Evolutionary conservation across 345 rosid genomes (phyloP), one percentile per base, ranked within the genome.

Genomic region (Salix purpurea): DNA sequence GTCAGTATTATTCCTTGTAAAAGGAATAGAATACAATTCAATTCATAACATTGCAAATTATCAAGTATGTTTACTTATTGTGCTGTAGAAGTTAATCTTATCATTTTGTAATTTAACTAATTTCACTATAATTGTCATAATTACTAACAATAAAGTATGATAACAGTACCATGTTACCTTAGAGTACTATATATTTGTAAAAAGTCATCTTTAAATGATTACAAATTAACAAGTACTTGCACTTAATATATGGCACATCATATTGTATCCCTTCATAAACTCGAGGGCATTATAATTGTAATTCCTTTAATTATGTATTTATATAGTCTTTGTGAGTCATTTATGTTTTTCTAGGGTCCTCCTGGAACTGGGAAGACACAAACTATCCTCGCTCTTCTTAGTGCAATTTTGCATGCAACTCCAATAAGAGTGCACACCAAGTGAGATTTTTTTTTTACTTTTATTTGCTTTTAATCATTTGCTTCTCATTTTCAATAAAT

Each of bases 301-400:
- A 40, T 40, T 40, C 44, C 19, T 50, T 50, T 15, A 16, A 50
- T 50, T 50, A 21, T 23, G 44, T 42, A 37, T 54, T 42, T 18
- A 15, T 65, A 21, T 42, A 72, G 74, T 36, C 21, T 70, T 23
- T 74, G 40, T 65, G 79, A 42, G 54, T 30, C 82, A 70, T 79
- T 76, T 48, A 30, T 72, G 71, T 81, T 83, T 79, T 72, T 84
- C 61, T 81, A 95, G 99, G 99, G 99, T 14, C 99, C 99, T 48
- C 99, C 99, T 72, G 99, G 99, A 80, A 96, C 98, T 10, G 99
- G 99, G 75, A 96, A 96, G 84, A 96, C 98, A 67, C 97, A 96
- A 87, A 93, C 99, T 44, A 93, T 96, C 83, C 94, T 96, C 79
- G 92, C 96, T 24, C 89, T 96, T 75, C 90, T 96, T 44, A 92